Percentiles rank a stretch among this genome's conserved stretches.
These are phyloP conservation scores for Leishmania martiniquensis DNA, from an alignment of 208 protist genomes.

Conservation along the genomic window DNA sequence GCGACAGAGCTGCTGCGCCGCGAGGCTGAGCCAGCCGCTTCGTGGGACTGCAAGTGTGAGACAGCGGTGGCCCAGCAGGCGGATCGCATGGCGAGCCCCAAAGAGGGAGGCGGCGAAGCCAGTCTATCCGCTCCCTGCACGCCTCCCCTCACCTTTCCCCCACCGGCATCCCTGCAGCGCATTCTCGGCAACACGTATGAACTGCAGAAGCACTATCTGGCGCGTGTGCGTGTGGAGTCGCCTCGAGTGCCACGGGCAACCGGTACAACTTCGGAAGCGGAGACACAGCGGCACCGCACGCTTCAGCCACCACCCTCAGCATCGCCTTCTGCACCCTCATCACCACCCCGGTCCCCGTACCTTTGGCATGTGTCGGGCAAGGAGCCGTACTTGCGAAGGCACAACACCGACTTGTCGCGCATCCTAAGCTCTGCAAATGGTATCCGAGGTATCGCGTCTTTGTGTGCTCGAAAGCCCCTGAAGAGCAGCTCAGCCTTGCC, in stretches of 20 bases:
- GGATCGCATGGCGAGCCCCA: not conserved
- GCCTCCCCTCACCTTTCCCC: not conserved
- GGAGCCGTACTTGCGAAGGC: constrained; percentile 8
- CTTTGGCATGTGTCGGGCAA: constrained; percentile 14
- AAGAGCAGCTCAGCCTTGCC: not conserved
- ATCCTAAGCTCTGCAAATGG: constrained; percentile 4
- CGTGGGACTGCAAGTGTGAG: not conserved
- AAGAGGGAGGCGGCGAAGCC: not conserved
- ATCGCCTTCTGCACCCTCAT: not conserved
- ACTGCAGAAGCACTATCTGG: constrained; percentile 46
- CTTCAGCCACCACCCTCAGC: not conserved
- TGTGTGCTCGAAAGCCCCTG: not conserved
- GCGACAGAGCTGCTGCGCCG: constrained; percentile 10
- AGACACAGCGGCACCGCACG: not conserved
- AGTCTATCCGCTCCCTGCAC: not conserved
- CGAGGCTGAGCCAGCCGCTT: not conserved
- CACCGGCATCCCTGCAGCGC: constrained; percentile 12
- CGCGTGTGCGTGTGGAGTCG: constrained; percentile 18
- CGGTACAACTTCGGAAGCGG: not conserved
- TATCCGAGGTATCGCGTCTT: not conserved
- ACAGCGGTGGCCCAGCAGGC: not conserved
- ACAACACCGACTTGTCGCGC: constrained; percentile 7
- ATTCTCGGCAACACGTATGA: constrained; percentile 22
- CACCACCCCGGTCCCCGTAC: not conserved
- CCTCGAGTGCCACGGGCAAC: not conserved